These are phyloP conservation scores for Monilinia laxa DNA, from an alignment of 2,329 filamentous ascomycete genomes.

Conservation along the genomic window DNA sequence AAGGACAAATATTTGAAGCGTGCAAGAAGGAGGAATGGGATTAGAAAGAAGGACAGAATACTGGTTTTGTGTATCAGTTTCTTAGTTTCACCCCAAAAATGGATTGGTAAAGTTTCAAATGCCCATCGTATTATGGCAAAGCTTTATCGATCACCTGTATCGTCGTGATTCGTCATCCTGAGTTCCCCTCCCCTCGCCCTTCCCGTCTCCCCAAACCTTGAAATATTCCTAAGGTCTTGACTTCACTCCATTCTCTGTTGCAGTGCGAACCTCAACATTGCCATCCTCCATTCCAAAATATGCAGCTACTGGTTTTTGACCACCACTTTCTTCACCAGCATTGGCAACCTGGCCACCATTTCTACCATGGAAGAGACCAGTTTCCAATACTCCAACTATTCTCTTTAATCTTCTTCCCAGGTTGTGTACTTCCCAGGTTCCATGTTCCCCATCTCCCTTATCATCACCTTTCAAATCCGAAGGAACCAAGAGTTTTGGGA, in stretches of 20 bases:
- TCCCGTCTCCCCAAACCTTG: background rate
- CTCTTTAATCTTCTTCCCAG: slow-evolving; percentile 74
- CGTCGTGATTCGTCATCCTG: background rate
- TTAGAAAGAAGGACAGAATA: background rate
- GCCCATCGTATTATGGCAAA: background rate
- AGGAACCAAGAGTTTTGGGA: slow-evolving; percentile 67
- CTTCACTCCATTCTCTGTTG: slow-evolving; percentile 35
- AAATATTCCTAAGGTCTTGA: slow-evolving; percentile 11
- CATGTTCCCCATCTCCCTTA: slow-evolving; percentile 56
- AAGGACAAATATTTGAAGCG: too few species aligned
- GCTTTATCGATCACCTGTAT: background rate
- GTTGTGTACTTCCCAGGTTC: slow-evolving; percentile 76
- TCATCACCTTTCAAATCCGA: slow-evolving; percentile 49
- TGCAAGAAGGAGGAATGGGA: background rate
- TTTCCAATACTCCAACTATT: slow-evolving; percentile 85
- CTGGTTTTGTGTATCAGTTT: background rate
- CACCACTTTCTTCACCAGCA: slow-evolving; percentile 60
- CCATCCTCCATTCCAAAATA: slow-evolving; percentile 93
- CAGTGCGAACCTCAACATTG: slow-evolving; percentile 56
- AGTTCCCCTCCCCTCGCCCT: too few species aligned
- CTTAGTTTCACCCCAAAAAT: background rate
- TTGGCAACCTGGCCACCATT: slow-evolving; percentile 70
- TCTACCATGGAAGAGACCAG: slow-evolving; percentile 82
- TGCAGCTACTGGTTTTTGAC: slow-evolving; percentile 87
- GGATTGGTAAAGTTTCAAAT: background rate